A percentile compares a stretch with the other conserved stretches of the same genome.
Conservation (phyloP, 2,329 filamentous ascomycete genomes). For the Dactylellina haptotyla region DNA sequence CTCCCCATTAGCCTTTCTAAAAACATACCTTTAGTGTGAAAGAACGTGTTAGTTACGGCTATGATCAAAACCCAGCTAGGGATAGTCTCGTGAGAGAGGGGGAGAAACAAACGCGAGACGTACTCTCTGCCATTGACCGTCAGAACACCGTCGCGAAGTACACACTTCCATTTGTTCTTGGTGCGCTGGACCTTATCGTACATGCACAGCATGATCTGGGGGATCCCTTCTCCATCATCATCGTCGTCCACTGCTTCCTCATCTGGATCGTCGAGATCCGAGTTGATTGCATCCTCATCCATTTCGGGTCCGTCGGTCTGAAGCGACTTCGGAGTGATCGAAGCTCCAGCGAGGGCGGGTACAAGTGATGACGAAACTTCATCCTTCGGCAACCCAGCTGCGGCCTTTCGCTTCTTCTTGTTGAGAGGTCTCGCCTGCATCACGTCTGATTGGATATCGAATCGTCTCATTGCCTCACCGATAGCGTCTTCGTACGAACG, state of each 20-base stretch:
- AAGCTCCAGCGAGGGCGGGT: conserved; percentile 30
- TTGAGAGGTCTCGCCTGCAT: conserved; percentile 39
- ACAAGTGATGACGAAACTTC: not conserved
- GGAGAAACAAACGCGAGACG: conserved; percentile 59
- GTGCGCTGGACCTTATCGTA: conserved; percentile 99
- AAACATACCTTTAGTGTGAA: conserved; percentile 75
- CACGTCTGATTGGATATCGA: conserved; percentile 37
- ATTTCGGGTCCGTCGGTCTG: conserved; percentile 71
- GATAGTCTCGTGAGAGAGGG: not conserved
- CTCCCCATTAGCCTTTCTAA: conserved; percentile 96
- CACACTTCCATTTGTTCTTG: conserved; percentile 99
- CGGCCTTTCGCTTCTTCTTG: conserved; percentile 34
- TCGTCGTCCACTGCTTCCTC: conserved; percentile 80
- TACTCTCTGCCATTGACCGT: conserved; percentile 91
- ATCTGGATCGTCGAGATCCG: conserved; percentile 93
- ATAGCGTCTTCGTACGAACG: conserved; percentile 43
- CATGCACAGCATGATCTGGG: conserved; percentile 96
- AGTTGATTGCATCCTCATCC: conserved; percentile 96
- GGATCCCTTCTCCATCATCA: conserved; percentile 85
- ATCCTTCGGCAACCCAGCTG: not conserved
- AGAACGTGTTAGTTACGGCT: not conserved
- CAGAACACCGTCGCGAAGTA: conserved; percentile 93
- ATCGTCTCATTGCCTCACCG: conserved; percentile 38
- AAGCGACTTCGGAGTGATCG: conserved; percentile 59
- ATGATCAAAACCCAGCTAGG: not conserved